phyloP scores from a whole-genome alignment of 169 alveolate species.

The Theileria annulata region DNA sequence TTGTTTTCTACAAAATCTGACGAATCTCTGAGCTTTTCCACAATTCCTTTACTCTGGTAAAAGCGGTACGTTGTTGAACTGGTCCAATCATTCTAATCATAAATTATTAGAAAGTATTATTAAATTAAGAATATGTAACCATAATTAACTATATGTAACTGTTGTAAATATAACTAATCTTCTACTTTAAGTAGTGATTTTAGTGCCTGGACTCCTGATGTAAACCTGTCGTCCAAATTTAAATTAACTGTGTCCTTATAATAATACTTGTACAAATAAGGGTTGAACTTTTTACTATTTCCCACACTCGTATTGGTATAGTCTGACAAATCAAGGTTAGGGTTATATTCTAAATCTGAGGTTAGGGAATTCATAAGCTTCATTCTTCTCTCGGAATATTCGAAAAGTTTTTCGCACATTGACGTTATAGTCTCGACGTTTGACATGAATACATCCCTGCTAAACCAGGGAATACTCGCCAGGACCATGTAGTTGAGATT shows the following conservation, averaged over 20 bases:
- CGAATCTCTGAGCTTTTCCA: slow-evolving; percentile 28
- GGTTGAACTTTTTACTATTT: slow-evolving; percentile 20
- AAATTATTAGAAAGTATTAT: background rate
- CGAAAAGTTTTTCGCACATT: slow-evolving; percentile 23
- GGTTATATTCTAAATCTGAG: background rate
- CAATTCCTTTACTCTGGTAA: slow-evolving; percentile 65
- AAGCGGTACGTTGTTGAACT: slow-evolving; percentile 55
- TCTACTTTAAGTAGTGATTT: slow-evolving; percentile 28
- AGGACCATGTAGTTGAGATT: slow-evolving; percentile 55
- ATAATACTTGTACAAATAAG: slow-evolving; percentile 38
- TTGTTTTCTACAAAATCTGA: slow-evolving; percentile 7
- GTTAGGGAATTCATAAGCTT: slow-evolving; percentile 8
- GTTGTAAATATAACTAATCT: background rate
- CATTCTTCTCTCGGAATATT: slow-evolving; percentile 44
- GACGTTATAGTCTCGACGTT: slow-evolving; percentile 19
- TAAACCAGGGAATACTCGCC: slow-evolving; percentile 66
- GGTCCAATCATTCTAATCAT: slow-evolving; percentile 43
- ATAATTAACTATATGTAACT: background rate
- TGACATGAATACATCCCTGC: slow-evolving; percentile 39
- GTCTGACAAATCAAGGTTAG: background rate
- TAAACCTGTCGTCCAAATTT: slow-evolving; percentile 26
- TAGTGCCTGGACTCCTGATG: slow-evolving; percentile 42
- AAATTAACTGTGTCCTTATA: slow-evolving; percentile 19
- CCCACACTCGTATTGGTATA: background rate
- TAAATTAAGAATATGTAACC: background rate